These are phyloP conservation scores for Neocucurbitaria cava DNA, from an alignment of 2,329 filamentous ascomycete genomes.

Conservation along the genomic window DNA sequence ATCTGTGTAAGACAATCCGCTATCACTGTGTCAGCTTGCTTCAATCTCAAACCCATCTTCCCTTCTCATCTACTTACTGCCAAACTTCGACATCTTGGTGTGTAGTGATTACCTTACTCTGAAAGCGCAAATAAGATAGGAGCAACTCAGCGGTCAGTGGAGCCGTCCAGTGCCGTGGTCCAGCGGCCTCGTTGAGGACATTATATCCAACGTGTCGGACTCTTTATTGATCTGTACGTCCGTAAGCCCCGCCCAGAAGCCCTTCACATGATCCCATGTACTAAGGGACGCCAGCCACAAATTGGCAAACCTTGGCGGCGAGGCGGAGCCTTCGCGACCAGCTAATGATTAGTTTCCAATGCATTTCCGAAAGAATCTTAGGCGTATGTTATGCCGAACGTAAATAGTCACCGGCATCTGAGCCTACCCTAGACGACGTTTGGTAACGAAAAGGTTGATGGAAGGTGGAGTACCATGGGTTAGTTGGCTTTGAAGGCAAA, in stretches of 20 bases:
- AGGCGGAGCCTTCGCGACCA: neutral
- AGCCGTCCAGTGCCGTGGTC: neutral
- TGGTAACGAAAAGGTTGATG: neutral
- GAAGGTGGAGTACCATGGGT: neutral
- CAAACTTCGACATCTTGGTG: conserved; percentile 2
- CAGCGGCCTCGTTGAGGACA: neutral
- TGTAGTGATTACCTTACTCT: neutral
- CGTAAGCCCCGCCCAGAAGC: neutral
- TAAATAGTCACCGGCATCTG: neutral
- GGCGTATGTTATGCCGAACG: neutral
- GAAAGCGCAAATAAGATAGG: neutral
- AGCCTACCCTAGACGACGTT: neutral
- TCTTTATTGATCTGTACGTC: neutral
- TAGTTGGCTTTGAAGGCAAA: conserved; percentile 1
- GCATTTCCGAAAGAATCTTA: neutral
- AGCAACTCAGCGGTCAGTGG: neutral
- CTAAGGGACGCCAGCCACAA: neutral
- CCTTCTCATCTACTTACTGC: neutral
- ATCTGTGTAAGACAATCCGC: conserved; percentile 6
- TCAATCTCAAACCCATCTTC: neutral
- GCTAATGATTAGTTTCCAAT: too few species aligned
- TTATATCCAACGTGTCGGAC: too few species aligned
- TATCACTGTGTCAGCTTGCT: conserved; percentile 1
- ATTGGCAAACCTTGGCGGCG: neutral
- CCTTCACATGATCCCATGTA: neutral